Evolutionary conservation across 1,284 basidiomycete genomes (phyloP), one percentile per base, ranked within the genome.

Genomic region (Meripilus lineatus): DNA sequence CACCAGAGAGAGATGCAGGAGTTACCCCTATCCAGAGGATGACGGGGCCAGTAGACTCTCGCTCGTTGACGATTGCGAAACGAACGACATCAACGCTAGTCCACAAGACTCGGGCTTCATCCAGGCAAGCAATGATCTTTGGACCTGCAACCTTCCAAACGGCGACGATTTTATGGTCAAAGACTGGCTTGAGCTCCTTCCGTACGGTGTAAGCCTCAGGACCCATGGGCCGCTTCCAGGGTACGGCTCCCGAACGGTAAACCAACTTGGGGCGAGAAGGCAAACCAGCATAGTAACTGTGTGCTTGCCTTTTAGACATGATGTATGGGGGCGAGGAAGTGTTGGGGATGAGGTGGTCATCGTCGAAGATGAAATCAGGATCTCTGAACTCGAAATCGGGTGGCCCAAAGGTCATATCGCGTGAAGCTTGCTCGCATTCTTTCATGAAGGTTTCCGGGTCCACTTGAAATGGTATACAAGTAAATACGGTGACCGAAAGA

Each of bases 171-270:
- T 47, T n/a, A 44, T 62, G 61, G 36, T 42, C 39, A 57, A 59
- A 53, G 40, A 65, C 53, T 1, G 58, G 56, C 38, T 62, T 61
- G 28, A 58, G 49, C 47, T 62, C 62, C 33, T 58, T 53, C 22
- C 52, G 25, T 50, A 62, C 52, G 28, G 55, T 28, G 46, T 60
- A 53, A 11, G 57, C 50, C 41, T 58, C 18, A 21, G 38, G 48
- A 18, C 48, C 42, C 17, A 25, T 32, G 15, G 30, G 32, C 24
- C 3, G 8, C n/a, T 11, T 20, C 40, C 41, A 47, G 4, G 18
- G 17, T 20, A 21, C 17, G 21, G 22, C 20, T 21, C 40, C 44
- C n/a, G 48, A 32, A 35, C 61, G 58, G 49, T 54, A 66, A 47
- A 67, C 47, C 40, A 56, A 64, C 25, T 47, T 52, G 43, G 58